Percentiles rank a stretch among this genome's conserved stretches.
phyloP scores from a whole-genome alignment of 495 filamentous ascomycete species.

The Rostrohypoxylon terebratum region DNA sequence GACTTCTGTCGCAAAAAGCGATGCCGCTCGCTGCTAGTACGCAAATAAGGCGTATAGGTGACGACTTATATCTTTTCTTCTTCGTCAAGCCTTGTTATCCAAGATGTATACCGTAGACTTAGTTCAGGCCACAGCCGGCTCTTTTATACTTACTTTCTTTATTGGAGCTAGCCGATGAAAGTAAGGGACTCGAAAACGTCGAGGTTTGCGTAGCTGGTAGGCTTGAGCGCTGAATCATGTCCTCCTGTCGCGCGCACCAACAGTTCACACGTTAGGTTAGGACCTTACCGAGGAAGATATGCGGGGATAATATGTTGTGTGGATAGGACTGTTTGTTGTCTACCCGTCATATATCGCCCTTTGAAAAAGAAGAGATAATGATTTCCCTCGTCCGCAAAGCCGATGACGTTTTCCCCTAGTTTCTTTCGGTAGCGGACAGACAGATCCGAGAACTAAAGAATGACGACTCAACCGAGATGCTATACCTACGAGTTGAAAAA shows the following conservation, averaged over 20 bases:
- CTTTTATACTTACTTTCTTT: neutral
- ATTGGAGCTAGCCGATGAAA: neutral
- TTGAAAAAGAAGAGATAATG: neutral
- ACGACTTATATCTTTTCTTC: neutral
- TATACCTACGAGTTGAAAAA: conserved; percentile 10
- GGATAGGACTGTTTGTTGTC: neutral
- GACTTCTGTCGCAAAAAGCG: too few species aligned
- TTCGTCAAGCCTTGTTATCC: neutral
- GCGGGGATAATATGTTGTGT: neutral
- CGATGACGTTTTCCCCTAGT: conserved; percentile 43
- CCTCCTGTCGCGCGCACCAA: conserved; percentile 4
- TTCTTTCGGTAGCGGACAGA: conserved; percentile 28
- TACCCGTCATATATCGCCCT: neutral
- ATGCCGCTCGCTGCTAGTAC: too few species aligned
- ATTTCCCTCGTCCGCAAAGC: conserved; percentile 24
- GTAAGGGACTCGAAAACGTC: neutral
- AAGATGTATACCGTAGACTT: neutral
- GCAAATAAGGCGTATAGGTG: conserved; percentile 19
- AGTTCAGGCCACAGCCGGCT: neutral
- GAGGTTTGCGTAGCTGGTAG: conserved; percentile 32
- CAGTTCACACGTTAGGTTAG: conserved; percentile 30
- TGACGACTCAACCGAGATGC: neutral
- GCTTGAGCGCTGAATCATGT: neutral
- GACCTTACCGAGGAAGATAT: conserved; percentile 37
- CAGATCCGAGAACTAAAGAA: conserved; percentile 9